Evolutionary conservation across 805 yeast species (phyloP), one percentile per base, ranked within the genome.

Genomic region (Scheffersomyces amazonensis): DNA sequence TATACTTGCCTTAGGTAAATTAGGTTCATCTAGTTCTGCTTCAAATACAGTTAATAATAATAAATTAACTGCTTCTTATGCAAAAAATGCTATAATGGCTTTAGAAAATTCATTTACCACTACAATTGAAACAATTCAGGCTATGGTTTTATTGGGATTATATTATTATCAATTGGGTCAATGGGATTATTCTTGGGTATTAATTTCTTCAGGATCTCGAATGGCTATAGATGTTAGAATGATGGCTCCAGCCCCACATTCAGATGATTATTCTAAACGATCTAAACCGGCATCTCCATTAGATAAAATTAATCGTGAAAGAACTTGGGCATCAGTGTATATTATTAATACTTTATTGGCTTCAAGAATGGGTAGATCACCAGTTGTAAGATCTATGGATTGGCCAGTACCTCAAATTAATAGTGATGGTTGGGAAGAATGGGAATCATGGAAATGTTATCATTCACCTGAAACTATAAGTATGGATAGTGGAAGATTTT

Each of bases 351-450:
- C 60, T 1, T 31, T 53, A 12, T 39, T 54, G 17, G 46, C 54
- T 3, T 52, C 55, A 5, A 43, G 60, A 31, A 44, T 54, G 52
- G 58, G 60, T 10, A 35, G 58, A 16, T 39, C 53, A 4, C 57
- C 56, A 5, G 46, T 53, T 23, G 46, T 53, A 8, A 40, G 56
- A 30, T 55, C 53, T 8, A 17, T 37, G 25, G 60, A 54, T 36
- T 54, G 60, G 60, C 57, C 56, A 9, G 42, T 43, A 1, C 55
- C 54, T 5, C 27, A 27, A 9, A 46, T 54, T 8, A 40, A 44
- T 24, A 48, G 43, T 15, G 54, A 50, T 31, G 56, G 56, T 4
- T 54, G 60, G 58, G 60, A 54, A 39, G 58, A 53, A 39, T 54
- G 58, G 60, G 58, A 53, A 21, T 28, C 50, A 6, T 52, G 56